Conservation (phyloP, 75 land plant species). For the Picea glauca region DNA sequence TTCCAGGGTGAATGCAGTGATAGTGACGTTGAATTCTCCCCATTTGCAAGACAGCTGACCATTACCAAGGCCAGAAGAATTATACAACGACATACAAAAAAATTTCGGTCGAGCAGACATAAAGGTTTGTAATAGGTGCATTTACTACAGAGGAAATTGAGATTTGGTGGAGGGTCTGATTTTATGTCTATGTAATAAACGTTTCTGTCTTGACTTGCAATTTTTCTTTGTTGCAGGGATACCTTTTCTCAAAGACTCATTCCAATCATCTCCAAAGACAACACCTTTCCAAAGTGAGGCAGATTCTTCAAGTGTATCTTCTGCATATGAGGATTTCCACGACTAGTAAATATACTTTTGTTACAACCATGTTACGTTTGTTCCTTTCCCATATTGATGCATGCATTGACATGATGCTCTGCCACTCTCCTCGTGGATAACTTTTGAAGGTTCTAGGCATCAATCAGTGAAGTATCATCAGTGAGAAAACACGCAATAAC, state of each 20-base stretch:
- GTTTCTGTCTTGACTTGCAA: neutral
- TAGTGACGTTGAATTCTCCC: conserved; percentile 66
- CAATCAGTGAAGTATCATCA: too few relatives aligned
- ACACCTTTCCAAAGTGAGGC: conserved; percentile 55
- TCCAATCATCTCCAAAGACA: conserved; percentile 54
- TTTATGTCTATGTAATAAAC: neutral
- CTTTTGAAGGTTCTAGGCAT: too few relatives aligned
- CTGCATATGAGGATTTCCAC: conserved; percentile 62
- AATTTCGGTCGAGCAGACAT: conserved; percentile 58
- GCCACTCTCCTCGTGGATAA: too few relatives aligned
- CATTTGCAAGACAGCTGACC: conserved; percentile 67
- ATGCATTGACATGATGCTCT: too few relatives aligned
- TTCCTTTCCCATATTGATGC: too few relatives aligned
- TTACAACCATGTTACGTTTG: too few relatives aligned
- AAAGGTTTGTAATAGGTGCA: conserved; percentile 24
- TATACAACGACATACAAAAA: conserved; percentile 73
- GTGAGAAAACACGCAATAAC: too few relatives aligned
- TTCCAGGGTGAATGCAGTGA: conserved; percentile 63
- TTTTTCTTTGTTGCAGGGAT: conserved; percentile 23
- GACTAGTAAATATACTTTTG: too few relatives aligned
- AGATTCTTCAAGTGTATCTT: conserved; percentile 62
- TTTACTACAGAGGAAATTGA: neutral
- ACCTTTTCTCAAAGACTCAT: conserved; percentile 38
- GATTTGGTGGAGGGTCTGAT: neutral
- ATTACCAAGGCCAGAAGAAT: conserved; percentile 78